Conservation (phyloP, 805 yeast species). For the Schwanniomyces vanrijiae region DNA sequence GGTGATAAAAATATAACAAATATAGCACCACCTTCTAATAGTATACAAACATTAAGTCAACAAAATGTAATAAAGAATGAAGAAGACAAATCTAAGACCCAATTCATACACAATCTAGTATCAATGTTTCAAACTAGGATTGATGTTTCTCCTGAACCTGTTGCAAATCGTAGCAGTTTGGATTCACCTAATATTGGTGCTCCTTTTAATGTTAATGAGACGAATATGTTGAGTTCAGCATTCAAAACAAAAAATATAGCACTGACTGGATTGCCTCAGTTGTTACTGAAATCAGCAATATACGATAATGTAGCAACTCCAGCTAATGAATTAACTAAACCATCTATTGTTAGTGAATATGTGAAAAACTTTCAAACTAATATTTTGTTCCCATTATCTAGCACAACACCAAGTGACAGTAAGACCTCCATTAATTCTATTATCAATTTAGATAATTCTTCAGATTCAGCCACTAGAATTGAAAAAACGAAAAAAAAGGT, state of each 20-base stretch:
- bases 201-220: not conserved
- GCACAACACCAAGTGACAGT: constrained; percentile 14
- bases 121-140: constrained; percentile 34
- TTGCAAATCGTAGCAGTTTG: constrained; percentile 3
- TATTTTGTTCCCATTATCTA: constrained; percentile 16
- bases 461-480: not conserved
- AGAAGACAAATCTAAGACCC: not conserved
- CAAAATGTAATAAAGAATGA: not conserved
- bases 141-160: constrained; percentile 10
- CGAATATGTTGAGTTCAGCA: not conserved
- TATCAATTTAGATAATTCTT: constrained; percentile 34
- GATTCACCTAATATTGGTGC: not conserved
- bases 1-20: not conserved
- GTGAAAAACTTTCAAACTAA: constrained; percentile 32
- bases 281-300: not conserved
- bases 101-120: constrained; percentile 20
- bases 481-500: constrained; percentile 3
- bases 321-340: not conserved
- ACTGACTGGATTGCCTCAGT: not conserved
- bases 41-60: not conserved
- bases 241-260: not conserved
- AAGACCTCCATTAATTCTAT: constrained; percentile 41
- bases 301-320: not conserved
- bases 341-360: constrained; percentile 18
- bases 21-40: not conserved